These are phyloP conservation scores for Termitomyces sp. DNA, from an alignment of 768 basidiomycete species.

Conservation along the genomic window DNA sequence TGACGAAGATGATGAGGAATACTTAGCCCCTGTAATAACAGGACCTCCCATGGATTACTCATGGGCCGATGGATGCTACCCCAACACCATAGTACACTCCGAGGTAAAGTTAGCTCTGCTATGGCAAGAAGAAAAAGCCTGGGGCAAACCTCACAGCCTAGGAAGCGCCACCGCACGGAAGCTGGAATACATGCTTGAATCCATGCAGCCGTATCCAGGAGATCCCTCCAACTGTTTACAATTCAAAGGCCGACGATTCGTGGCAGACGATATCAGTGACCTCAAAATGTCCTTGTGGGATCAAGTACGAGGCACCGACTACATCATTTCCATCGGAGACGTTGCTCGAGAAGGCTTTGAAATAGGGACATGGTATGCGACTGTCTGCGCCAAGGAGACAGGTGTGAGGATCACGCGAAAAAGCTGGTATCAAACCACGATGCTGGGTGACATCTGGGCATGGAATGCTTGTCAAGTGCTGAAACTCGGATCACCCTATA, in stretches of 20 bases:
- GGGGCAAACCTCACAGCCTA: not conserved
- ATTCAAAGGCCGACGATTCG: not conserved
- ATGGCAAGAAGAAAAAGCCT: not conserved
- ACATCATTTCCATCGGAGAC: fast-evolving
- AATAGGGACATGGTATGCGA: not conserved
- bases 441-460: too few species aligned
- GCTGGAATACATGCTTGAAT: not conserved
- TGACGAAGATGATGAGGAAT: too few species aligned
- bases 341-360: not conserved
- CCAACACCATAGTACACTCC: too few species aligned
- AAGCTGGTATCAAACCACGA: too few species aligned
- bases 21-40: too few species aligned
- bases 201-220: not conserved
- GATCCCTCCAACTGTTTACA: not conserved
- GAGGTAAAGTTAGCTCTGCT: too few species aligned
- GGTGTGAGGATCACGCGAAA: too few species aligned
- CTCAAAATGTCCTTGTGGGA: not conserved
- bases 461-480: too few species aligned
- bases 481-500: too few species aligned
- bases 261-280: not conserved
- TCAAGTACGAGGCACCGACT: not conserved
- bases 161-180: not conserved
- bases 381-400: too few species aligned
- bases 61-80: too few species aligned
- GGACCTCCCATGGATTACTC: too few species aligned